Evolutionary conservation across 2,329 filamentous ascomycete species (phyloP).

Genomic region (Drechslerella stenobrocha): DNA sequence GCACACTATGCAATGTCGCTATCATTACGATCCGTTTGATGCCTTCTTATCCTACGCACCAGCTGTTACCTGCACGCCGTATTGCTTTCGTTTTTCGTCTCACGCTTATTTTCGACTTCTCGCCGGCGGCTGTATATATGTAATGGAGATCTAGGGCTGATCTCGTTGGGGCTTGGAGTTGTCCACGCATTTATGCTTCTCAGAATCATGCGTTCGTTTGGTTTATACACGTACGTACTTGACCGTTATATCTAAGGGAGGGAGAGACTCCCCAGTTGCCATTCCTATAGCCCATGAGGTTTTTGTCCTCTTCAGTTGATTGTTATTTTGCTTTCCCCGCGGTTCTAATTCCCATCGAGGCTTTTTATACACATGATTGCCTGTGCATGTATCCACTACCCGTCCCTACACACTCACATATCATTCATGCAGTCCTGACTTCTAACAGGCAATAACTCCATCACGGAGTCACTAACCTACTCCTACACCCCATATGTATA

Average conservation of each 20-base stretch:
- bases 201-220: conserved; percentile 35
- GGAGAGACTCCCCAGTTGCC: no score
- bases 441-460: no score
- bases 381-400: no score
- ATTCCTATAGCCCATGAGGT: no score
- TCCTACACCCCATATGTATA: no score
- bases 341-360: no score
- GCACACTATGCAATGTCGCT: background rate
- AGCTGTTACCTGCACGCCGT: background rate
- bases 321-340: no score
- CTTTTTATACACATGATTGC: no score
- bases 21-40: conserved; percentile 18
- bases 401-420: no score
- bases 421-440: no score
- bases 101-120: conserved; percentile 1
- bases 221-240: background rate
- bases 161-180: conserved; percentile 38
- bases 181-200: conserved; percentile 10
- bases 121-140: conserved; percentile 32
- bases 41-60: background rate
- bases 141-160: conserved; percentile 35
- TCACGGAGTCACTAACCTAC: no score
- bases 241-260: no score
- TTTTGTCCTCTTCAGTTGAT: background rate
- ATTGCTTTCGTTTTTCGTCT: background rate